These are phyloP conservation scores for Backusella liffmaniae DNA, from an alignment of 192 early-diverging fungal genomes.

Conservation along the genomic window DNA sequence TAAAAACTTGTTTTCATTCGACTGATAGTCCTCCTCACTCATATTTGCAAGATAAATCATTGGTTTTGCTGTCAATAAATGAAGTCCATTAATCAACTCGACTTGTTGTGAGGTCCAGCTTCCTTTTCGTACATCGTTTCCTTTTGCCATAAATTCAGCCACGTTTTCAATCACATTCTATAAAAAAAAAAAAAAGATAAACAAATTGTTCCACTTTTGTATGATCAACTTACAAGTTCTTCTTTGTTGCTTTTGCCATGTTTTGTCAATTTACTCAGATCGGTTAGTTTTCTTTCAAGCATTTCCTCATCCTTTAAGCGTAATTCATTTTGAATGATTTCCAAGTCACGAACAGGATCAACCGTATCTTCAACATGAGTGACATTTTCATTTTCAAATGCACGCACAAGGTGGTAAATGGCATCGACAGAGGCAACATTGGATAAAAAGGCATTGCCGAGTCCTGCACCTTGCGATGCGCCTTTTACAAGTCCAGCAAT, in stretches of 20 bases:
- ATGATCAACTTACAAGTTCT: slow-evolving; percentile 47
- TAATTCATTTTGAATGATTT: slow-evolving; percentile 80
- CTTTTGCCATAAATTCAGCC: slow-evolving; percentile 56
- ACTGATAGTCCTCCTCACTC: slow-evolving; percentile 62
- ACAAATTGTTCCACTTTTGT: background rate
- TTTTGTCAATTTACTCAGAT: slow-evolving; percentile 68
- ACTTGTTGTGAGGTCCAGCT: slow-evolving; percentile 66
- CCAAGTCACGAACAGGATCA: slow-evolving; percentile 74
- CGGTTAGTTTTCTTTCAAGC: slow-evolving; percentile 68
- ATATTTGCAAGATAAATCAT: slow-evolving; percentile 74
- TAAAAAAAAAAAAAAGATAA: background rate
- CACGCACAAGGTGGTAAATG: slow-evolving; percentile 57
- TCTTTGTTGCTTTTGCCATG: slow-evolving; percentile 80
- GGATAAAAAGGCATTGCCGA: slow-evolving; percentile 81
- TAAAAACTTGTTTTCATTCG: slow-evolving; percentile 63
- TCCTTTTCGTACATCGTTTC: slow-evolving; percentile 68
- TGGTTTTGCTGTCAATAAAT: slow-evolving; percentile 79
- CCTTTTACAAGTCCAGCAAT: slow-evolving; percentile 84
- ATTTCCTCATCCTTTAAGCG: slow-evolving; percentile 60
- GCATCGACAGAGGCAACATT: slow-evolving; percentile 70
- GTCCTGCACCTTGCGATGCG: slow-evolving; percentile 48
- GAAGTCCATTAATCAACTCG: slow-evolving; percentile 67
- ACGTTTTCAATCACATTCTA: slow-evolving; percentile 39
- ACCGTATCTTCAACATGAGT: slow-evolving; percentile 59
- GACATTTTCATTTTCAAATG: slow-evolving; percentile 76